Evolutionary conservation across 1,284 basidiomycete species (phyloP), one percentile per base, ranked within the genome.

Genomic region (Porogramme epimiltina): DNA sequence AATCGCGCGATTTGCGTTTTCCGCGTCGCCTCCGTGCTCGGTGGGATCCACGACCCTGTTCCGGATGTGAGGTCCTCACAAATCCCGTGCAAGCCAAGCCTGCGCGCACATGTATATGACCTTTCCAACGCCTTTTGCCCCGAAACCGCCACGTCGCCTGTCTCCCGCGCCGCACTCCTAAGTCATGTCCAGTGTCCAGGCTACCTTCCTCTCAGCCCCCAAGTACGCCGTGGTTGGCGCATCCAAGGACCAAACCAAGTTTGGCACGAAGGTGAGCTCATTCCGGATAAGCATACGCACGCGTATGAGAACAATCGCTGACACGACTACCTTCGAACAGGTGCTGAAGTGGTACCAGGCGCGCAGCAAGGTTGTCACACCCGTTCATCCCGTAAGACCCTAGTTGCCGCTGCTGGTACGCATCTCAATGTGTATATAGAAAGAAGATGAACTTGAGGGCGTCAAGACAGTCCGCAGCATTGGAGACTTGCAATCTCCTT

Each of bases 211-310:
- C 34, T 76, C 80, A 2, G 79, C 82, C 16, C 74, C 82, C 4
- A 66, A 74, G 51, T 93, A 80, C 54, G 89, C 89, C 31, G 89
- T 92, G 28, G 81, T 91, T 13, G 90, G 90, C 37, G 89, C 89
- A 4, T 91, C 87, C 36, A 90, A 85, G 59, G 85, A 91, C 67
- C 77, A 80, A 61, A 74, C 73, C 51, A 92, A 92, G 72, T 89
- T 74, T 64, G 89, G 88, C 9, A 89, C 85, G 45, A 88, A 84
- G 79, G 89, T 85, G 46, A 49, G 72, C 49, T 24, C 43, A 16
- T 34, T n/a, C 36, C 23, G 20, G 10, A 2, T 31, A 31, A 8
- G 10, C 26, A 15, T 23, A 34, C 31, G 15, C 13, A 37, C 23
- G n/a, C 13, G 41, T 18, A 45, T n/a, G n/a, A n/a, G n/a, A n/a